A percentile compares a stretch with the other conserved stretches of the same genome.
Conservation (phyloP, 495 filamentous ascomycete genomes). For the Penicillium bialowiezense region DNA sequence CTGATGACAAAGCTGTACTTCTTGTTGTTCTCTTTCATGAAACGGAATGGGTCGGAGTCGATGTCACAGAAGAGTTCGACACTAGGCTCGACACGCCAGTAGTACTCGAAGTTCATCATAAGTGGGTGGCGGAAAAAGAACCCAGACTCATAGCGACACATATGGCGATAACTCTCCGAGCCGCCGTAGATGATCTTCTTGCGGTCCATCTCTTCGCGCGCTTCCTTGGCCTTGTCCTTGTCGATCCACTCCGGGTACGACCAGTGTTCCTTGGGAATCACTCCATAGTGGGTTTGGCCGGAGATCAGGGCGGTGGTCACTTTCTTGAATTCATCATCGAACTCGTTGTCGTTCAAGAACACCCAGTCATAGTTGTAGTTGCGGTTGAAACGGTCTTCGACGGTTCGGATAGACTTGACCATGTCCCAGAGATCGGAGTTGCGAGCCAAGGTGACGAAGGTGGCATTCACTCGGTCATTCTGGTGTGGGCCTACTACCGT, state of each 20-base stretch:
- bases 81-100: slow-evolving; percentile 90
- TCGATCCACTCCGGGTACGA: slow-evolving; percentile 86
- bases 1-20: slow-evolving; percentile 89
- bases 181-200: slow-evolving; percentile 94
- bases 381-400: slow-evolving; percentile 96
- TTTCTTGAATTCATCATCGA: slow-evolving; percentile 88
- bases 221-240: slow-evolving; percentile 75
- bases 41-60: slow-evolving; percentile 78
- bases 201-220: slow-evolving; percentile 79
- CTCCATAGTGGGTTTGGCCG: slow-evolving; percentile 83
- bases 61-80: slow-evolving; percentile 87
- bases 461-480: slow-evolving; percentile 83
- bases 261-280: slow-evolving; percentile 83
- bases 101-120: slow-evolving; percentile 84
- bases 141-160: slow-evolving; percentile 91
- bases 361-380: slow-evolving; percentile 99
- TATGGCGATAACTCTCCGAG: slow-evolving; percentile 86
- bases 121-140: slow-evolving; percentile 88
- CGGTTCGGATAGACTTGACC: slow-evolving; percentile 84
- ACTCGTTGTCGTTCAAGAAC: slow-evolving; percentile 93
- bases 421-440: slow-evolving; percentile 97
- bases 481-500: slow-evolving; percentile 46
- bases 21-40: slow-evolving; percentile 84
- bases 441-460: slow-evolving; percentile 91
- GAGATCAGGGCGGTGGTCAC: slow-evolving; percentile 87